These are phyloP conservation scores for Hyphopichia buzzinii DNA, from an alignment of 1,139 yeast species.

Conservation along the genomic window DNA sequence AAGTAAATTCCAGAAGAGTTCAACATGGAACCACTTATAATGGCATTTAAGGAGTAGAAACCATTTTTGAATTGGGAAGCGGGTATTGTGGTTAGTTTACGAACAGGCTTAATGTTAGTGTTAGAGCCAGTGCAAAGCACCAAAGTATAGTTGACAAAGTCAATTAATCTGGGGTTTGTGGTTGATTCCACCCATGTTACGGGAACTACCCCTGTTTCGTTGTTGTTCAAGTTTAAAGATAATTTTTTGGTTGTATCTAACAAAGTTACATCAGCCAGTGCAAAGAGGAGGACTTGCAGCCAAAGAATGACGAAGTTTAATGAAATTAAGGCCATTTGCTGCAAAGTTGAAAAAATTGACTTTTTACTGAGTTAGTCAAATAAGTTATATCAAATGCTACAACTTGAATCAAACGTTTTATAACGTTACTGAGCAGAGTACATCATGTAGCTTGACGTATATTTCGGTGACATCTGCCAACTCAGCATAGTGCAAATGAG, in stretches of 20 bases:
- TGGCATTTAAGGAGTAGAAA: neutral
- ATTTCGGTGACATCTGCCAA: no score
- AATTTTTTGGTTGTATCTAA: neutral
- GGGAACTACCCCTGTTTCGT: neutral
- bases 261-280: neutral
- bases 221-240: neutral
- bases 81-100: neutral
- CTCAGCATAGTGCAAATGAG: no score
- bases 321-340: neutral
- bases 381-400: no score
- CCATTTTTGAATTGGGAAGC: neutral
- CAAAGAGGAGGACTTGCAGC: neutral
- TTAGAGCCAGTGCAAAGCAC: slow-evolving; percentile 7
- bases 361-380: no score
- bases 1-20: slow-evolving; percentile 1
- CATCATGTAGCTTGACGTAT: no score
- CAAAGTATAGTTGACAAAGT: slow-evolving; percentile 6
- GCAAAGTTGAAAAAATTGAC: slow-evolving; percentile 1
- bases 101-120: slow-evolving; percentile 4
- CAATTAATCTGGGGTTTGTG: neutral
- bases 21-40: neutral
- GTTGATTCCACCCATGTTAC: slow-evolving; percentile 3
- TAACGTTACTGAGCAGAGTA: no score
- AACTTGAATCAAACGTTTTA: no score
- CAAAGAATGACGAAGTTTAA: neutral